Conservation (phyloP, 2,329 filamentous ascomycete species). For the Hypoxylon sp. region DNA sequence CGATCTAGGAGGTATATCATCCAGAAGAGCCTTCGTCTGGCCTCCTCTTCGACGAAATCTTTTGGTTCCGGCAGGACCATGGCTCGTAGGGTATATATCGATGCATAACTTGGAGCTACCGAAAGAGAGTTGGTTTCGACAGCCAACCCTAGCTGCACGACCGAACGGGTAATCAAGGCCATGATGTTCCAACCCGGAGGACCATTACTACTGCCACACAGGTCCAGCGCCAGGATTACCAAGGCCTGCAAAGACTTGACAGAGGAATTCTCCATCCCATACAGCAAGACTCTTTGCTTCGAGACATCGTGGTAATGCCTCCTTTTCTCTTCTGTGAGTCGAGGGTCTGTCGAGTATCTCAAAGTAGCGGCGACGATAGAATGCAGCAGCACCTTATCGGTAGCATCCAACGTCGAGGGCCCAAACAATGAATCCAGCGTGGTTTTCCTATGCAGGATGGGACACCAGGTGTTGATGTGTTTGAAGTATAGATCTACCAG, state of each 20-base stretch:
- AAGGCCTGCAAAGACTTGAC: slow-evolving; percentile 88
- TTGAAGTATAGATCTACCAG: slow-evolving; percentile 81
- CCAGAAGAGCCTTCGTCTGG: slow-evolving; percentile 86
- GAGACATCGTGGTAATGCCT: slow-evolving; percentile 80
- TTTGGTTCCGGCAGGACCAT: slow-evolving; percentile 84
- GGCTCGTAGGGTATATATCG: slow-evolving; percentile 87
- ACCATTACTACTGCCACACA: slow-evolving; percentile 87
- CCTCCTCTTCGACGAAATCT: slow-evolving; percentile 90
- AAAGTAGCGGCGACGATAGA: slow-evolving; percentile 90
- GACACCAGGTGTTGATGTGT: slow-evolving; percentile 84
- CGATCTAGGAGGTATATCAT: slow-evolving; percentile 91
- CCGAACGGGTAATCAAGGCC: slow-evolving; percentile 85
- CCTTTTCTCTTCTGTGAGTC: slow-evolving; percentile 76
- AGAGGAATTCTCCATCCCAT: slow-evolving; percentile 88
- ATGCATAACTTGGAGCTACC: slow-evolving; percentile 79
- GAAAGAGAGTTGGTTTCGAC: slow-evolving; percentile 83
- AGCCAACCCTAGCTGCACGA: slow-evolving; percentile 85
- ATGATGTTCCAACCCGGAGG: slow-evolving; percentile 93
- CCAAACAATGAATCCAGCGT: slow-evolving; percentile 86
- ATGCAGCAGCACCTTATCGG: slow-evolving; percentile 83
- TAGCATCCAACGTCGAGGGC: slow-evolving; percentile 76
- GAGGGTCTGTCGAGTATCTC: slow-evolving; percentile 79
- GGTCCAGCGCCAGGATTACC: slow-evolving; percentile 84
- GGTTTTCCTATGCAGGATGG: slow-evolving; percentile 85
- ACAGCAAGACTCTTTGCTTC: slow-evolving; percentile 86